Conservation (phyloP, 2,329 filamentous ascomycete genomes). For the Neonectria magnoliae region DNA sequence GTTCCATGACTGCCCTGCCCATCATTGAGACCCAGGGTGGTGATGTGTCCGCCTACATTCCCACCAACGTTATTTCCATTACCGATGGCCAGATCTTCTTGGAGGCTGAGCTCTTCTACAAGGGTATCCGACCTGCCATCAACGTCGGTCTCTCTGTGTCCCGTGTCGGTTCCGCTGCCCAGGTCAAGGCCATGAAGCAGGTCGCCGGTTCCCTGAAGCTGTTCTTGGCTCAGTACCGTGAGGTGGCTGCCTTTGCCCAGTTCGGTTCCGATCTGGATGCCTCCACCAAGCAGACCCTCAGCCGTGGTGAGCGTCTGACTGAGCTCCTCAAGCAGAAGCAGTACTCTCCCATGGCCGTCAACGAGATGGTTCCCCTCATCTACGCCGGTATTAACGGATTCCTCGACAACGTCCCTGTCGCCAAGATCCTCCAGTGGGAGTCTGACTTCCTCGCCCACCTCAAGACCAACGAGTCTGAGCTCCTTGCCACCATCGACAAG, state of each 20-base stretch:
- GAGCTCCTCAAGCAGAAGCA: constrained; percentile 99
- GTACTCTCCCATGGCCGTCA: constrained; percentile 97
- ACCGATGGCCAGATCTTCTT: constrained; percentile 99
- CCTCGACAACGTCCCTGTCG: constrained; percentile 88
- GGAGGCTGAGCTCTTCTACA: constrained; percentile 99
- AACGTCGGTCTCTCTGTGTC: constrained; percentile 99
- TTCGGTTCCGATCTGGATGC: constrained; percentile 99
- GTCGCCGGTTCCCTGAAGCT: constrained; percentile 99
- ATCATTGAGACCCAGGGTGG: constrained; percentile 99
- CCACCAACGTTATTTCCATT: constrained; percentile 99
- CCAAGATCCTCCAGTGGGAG: constrained; percentile 95
- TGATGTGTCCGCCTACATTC: constrained; percentile 99
- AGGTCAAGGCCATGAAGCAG: constrained; percentile 99
- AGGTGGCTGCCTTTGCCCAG: constrained; percentile 98
- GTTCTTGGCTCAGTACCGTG: constrained; percentile 99
- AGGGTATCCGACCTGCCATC: constrained; percentile 99
- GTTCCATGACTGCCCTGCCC: constrained; percentile 96
- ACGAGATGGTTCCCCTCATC: constrained; percentile 99
- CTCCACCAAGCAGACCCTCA: constrained; percentile 97
- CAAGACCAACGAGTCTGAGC: constrained; percentile 86
- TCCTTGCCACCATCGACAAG: constrained; percentile 89
- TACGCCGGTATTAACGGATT: constrained; percentile 98
- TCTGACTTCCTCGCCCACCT: constrained; percentile 92
- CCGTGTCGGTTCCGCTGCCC: constrained; percentile 98
- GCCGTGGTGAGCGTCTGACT: constrained; percentile 97